Evolutionary conservation across 2,329 filamentous ascomycete genomes (phyloP), one percentile per base, ranked within the genome.

Genomic region (Mycogone perniciosa): DNA sequence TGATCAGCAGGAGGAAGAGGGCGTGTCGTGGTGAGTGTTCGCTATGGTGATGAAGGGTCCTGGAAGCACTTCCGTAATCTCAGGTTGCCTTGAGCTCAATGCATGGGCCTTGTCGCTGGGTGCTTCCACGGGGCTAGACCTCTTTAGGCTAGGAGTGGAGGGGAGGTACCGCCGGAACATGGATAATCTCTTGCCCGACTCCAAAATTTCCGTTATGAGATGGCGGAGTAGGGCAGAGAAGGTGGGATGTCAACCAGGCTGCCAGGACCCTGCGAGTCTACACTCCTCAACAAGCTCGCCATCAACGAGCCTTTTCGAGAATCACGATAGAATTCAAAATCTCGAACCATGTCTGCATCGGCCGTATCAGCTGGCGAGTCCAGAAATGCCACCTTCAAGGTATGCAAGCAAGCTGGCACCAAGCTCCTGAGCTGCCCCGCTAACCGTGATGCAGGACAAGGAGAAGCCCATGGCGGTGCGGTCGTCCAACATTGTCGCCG

Each of bases 401-500:
- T 82, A 72, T 57, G 73, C 58, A 41, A 67, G 64, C 64, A 63
- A 46, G 20, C 48, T 49, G 37, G 50, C 44, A 50, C 51, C 38
- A 57, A 66, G 62, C 61, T 68, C 61, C 57, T 48, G 54, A 69
- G 62, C 65, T 69, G 61, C 63, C 63, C 65, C 64, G 63, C 68
- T 72, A 60, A 72, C 59, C 48, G 46, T 58, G 47, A 46, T 60
- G 46, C 60, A 85, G 82, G 81, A 85, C 67, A 99, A 96, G 83
- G 93, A 96, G 77, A 99, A 99, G 89, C 93, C 93, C 61, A 86
- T 93, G 78, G 93, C 93, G 59, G 93, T 99, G 59, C 87, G 93
- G 62, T 91, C 88, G 58, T 88, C 89, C 66, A 99, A 99, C 75
- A 97, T 99, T 72, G 87, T 96, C 66, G 93, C 93, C 62, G 93